phyloP scores from a whole-genome alignment of 768 basidiomycete genomes.

The Saitozyma sp. region DNA sequence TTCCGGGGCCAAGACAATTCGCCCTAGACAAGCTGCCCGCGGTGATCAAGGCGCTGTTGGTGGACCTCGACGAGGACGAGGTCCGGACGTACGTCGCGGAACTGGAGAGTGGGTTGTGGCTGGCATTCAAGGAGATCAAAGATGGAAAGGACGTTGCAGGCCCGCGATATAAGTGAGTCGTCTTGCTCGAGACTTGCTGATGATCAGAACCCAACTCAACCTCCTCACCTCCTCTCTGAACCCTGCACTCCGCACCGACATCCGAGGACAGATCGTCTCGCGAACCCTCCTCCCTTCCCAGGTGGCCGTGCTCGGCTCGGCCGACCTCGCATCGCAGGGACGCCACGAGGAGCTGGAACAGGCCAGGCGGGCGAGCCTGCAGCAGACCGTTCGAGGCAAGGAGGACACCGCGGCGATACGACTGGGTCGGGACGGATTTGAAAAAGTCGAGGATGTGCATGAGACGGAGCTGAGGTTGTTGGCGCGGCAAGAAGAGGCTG shows the following conservation, averaged over 20 bases:
- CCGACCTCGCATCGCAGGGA: conserved; percentile 43
- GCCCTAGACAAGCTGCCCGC: conserved; percentile 27
- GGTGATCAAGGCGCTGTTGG: conserved; percentile 24
- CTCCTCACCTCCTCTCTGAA: conserved; percentile 37
- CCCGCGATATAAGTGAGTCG: conserved; percentile 47
- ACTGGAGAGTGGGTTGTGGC: conserved; percentile 40
- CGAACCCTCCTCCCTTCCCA: conserved; percentile 21
- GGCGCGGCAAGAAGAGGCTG: conserved; percentile 17
- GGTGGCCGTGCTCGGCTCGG: conserved; percentile 38
- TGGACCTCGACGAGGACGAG: conserved; percentile 10
- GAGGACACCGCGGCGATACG: conserved; percentile 25
- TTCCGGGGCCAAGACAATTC: conserved; percentile 31
- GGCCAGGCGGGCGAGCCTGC: conserved; percentile 27
- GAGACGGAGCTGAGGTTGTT: conserved; percentile 28
- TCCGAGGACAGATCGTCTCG: conserved; percentile 27
- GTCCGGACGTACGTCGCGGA: conserved; percentile 29
- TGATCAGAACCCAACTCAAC: conserved; percentile 41
- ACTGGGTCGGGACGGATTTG: conserved; percentile 42
- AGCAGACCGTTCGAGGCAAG: conserved; percentile 33
- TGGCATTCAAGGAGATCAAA: conserved; percentile 37
- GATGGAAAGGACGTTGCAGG: conserved; percentile 42
- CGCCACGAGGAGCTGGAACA: conserved; percentile 35
- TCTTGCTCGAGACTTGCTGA: conserved; percentile 1
- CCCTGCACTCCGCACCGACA: conserved; percentile 32
- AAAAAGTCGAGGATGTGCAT: conserved; percentile 29